Evolutionary conservation across 140 eudicot genomes (phyloP), one percentile per base, ranked within the genome.

Genomic region (Stevia rebaudiana): DNA sequence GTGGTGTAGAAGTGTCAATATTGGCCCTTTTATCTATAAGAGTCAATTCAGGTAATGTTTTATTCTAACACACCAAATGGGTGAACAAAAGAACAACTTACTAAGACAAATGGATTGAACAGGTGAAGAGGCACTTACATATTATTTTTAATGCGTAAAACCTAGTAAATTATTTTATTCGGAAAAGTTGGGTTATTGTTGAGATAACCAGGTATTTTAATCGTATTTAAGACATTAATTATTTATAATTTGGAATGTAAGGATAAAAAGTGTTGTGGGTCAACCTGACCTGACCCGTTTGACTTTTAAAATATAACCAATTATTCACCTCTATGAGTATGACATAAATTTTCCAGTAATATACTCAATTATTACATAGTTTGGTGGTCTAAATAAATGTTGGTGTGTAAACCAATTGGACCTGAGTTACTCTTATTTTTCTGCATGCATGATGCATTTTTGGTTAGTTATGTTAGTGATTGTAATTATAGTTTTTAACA

Each of bases 391-490:
- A 1, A 11, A 49, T 8, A 33, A 50, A 22, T 37, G 51, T 51
- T 4, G 37, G 17, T 21, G 13, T 13, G 1, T 35, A 70, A 52
- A 67, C 28, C 62, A 35, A 21, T 12, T 37, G 24, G 28, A 37
- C 61, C 11, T 16, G 42, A 47, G 40, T 36, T 69, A 43, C 1
- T 12, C 58, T 41, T 31, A 42, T 11, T 25, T 42, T 42, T 19
- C 33, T 56, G 54, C 39, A 22, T 42, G 15, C 55, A 21, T 46
- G 21, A 3, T 30, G 24, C 64, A 2, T 46, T 35, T 35, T 61
- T 49, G 42, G 43, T 16, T 35, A 56, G 21, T 42, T n/a, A 75
- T 79, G 69, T 76, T 46, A 16, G 31, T 40, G 49, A 43, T 19
- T 44, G 48, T 44, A 30, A 58, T 61, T 46, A 9, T 60, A 21